A percentile compares a stretch with the other conserved stretches of the same genome.
Evolutionary conservation across 192 early-diverging fungal species (phyloP).

Genomic region (Umbelopsis sp.): DNA sequence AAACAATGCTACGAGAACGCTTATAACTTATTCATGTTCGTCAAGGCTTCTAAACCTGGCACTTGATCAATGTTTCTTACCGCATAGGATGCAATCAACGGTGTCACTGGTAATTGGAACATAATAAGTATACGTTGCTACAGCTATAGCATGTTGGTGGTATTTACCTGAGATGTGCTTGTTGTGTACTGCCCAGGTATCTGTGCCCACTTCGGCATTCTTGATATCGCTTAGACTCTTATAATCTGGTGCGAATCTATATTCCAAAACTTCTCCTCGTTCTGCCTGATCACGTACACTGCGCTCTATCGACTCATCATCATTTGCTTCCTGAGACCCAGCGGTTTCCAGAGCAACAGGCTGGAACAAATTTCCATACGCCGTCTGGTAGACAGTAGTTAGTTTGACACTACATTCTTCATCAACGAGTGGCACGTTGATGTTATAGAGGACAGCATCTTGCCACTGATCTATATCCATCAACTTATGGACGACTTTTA

Average conservation of each 20-base stretch:
- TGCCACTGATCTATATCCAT: conserved; percentile 31
- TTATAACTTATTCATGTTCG: conserved; percentile 3
- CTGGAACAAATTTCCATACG: conserved; percentile 31
- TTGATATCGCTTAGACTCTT: conserved; percentile 8
- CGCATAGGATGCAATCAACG: conserved; percentile 28
- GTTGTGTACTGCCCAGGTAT: conserved; percentile 27
- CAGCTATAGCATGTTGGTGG: not conserved
- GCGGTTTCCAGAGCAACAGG: not conserved
- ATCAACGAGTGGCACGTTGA: conserved; percentile 48
- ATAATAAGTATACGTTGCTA: not conserved
- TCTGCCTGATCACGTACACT: conserved; percentile 21
- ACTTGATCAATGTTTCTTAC: not conserved
- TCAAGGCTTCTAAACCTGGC: not conserved
- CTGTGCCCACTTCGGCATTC: conserved; percentile 23
- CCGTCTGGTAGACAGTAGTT: conserved; percentile 24
- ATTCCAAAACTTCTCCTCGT: conserved; percentile 6
- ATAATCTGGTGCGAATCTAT: conserved; percentile 28
- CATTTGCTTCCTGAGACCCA: not conserved
- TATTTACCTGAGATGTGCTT: conserved; percentile 33
- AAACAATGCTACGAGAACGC: not conserved
- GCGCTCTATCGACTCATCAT: conserved; percentile 10
- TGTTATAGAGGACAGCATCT: conserved; percentile 38
- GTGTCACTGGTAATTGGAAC: conserved; percentile 22
- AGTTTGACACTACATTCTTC: conserved; percentile 29
- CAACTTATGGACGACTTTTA: conserved; percentile 33